phyloP scores from a whole-genome alignment of 1,284 basidiomycete species.

The Neolentinus lepideus region DNA sequence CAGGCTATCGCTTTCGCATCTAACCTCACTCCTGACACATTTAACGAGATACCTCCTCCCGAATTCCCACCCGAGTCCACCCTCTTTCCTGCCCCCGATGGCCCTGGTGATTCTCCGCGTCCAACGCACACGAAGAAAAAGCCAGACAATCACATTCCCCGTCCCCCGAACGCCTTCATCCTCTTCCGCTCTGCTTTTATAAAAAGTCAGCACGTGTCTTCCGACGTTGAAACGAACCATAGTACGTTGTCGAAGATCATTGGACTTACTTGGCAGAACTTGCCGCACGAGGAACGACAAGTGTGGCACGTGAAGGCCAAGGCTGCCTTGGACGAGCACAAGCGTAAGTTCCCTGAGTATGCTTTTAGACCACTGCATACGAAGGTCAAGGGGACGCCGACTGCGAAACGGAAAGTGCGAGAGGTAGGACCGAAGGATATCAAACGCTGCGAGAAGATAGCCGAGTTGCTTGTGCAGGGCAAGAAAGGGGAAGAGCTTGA shows the following conservation, averaged over 20 bases:
- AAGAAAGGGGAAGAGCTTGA: slow-evolving; percentile 67
- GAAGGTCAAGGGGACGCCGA: slow-evolving; percentile 29
- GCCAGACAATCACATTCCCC: slow-evolving; percentile 71
- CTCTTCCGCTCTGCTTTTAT: slow-evolving; percentile 82
- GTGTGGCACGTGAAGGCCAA: slow-evolving; percentile 66
- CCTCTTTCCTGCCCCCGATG: slow-evolving; percentile 36
- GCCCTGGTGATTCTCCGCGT: slow-evolving; percentile 15
- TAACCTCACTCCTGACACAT: slow-evolving; percentile 53
- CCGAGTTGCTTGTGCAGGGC: slow-evolving; percentile 68
- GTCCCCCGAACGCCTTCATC: slow-evolving; percentile 87
- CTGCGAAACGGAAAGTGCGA: slow-evolving; percentile 53
- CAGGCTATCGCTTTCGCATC: slow-evolving; percentile 49
- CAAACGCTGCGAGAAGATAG: slow-evolving; percentile 69
- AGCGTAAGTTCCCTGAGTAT: slow-evolving; percentile 62
- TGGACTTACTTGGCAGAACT: slow-evolving; percentile 66
- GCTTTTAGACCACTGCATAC: slow-evolving; percentile 58
- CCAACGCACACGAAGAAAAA: slow-evolving; percentile 54
- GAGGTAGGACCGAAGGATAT: slow-evolving; percentile 65
- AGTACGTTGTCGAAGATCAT: slow-evolving; percentile 71
- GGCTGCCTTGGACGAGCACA: slow-evolving; percentile 58
- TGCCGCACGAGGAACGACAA: slow-evolving; percentile 61
- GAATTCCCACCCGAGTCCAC: slow-evolving; percentile 25
- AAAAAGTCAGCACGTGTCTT: slow-evolving; percentile 66
- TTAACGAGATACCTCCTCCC: slow-evolving; percentile 35
- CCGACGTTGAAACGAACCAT: slow-evolving; percentile 73